Evolutionary conservation across 2,329 filamentous ascomycete genomes (phyloP).

Genomic region (Blastomyces percursus): DNA sequence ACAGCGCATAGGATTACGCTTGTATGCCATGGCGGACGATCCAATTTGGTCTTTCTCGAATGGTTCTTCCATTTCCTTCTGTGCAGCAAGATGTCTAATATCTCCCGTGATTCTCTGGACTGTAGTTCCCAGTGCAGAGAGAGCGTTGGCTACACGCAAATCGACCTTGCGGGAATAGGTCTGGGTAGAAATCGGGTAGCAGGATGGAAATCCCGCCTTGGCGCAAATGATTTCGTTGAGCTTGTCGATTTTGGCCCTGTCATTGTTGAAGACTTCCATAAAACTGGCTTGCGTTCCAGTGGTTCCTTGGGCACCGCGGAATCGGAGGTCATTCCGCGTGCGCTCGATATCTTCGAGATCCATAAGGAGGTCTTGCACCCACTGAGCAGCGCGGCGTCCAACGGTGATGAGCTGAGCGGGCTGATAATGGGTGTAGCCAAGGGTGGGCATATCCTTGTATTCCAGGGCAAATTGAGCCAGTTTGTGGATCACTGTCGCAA

Average conservation of each 20-base stretch:
- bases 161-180: slow-evolving; percentile 77
- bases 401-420: slow-evolving; percentile 51
- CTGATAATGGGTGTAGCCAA: slow-evolving; percentile 54
- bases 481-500: slow-evolving; percentile 68
- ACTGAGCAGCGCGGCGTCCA: slow-evolving; percentile 58
- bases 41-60: slow-evolving; percentile 73
- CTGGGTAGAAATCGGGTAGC: slow-evolving; percentile 58
- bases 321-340: slow-evolving; percentile 56
- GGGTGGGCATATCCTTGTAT: slow-evolving; percentile 60
- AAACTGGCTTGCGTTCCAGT: slow-evolving; percentile 73
- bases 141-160: slow-evolving; percentile 65
- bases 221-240: slow-evolving; percentile 53
- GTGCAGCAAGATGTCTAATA: slow-evolving; percentile 60
- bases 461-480: slow-evolving; percentile 60
- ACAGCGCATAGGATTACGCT: slow-evolving; percentile 43
- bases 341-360: slow-evolving; percentile 64
- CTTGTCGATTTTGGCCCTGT: slow-evolving; percentile 50
- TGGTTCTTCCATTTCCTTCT: slow-evolving; percentile 79
- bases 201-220: slow-evolving; percentile 53
- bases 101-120: slow-evolving; percentile 62
- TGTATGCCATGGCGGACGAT: slow-evolving; percentile 56
- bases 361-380: slow-evolving; percentile 65
- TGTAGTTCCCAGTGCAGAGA: slow-evolving; percentile 67
- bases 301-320: slow-evolving; percentile 60
- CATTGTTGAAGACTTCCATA: slow-evolving; percentile 54